Base-by-base conservation (phyloP, 1,284 basidiomycete genomes). In the Boletellus deceptivus region DNA sequence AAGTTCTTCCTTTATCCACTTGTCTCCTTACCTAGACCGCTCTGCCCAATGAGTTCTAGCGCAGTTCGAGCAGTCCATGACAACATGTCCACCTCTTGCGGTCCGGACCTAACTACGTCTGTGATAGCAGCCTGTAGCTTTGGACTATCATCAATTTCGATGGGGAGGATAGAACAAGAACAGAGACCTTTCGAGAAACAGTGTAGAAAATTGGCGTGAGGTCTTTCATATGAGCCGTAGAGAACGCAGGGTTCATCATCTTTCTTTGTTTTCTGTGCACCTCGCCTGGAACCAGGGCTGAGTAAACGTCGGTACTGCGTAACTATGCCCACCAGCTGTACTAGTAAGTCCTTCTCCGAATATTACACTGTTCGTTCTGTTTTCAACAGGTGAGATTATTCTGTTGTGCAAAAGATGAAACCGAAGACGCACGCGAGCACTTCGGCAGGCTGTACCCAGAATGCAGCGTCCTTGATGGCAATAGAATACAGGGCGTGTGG, bases 51-150 rank as follows among this genome's bases (percentile, higher is more conserved):
- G 0, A 68, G 64, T 58, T 79, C 77, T 3, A 80, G 64, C 17
- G 78, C 72, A 1, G 72, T 71, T 20, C 76, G 68, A 14, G 70
- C 72, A 60, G 77, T 69, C 75, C 76, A 79, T 41, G 75, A 71
- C 1, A 72, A 69, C 67, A 80, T 71, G 52, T 78, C 73, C n/a
- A 79, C 50, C 18, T 71, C 58, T 53, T 29, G 49, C 40, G 31
- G 53, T 1, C 55, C 47, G 0, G 33, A 24, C 18, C 43, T 27
- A 9, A 56, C 52, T 18, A 55, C 20, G 16, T 29, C 45, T 46
- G 41, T 48, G n/a, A 53, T 45, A 11, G 43, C 37, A 17, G 46
- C 46, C 18, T 37, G 50, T 46, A 49, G 43, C 50, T 44, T 36
- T 35, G 11, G 17, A 41, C 4, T 17, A 17, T 16, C 11, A 22